Base-by-base conservation (phyloP, 441 rosid genomes). In the Populus hybrid region DNA sequence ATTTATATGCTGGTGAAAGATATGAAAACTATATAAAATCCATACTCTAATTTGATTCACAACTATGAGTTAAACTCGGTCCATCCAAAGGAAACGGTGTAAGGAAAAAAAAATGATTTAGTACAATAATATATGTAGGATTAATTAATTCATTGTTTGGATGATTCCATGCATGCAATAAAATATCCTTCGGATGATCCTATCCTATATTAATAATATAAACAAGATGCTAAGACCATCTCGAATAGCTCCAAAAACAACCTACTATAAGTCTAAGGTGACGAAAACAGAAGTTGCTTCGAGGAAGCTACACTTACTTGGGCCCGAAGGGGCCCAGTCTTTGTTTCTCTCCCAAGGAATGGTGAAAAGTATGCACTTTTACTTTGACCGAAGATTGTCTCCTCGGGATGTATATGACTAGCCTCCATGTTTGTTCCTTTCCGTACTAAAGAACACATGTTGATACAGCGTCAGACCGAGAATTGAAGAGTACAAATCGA, bases 371-470 rank as follows among this genome's bases (percentile, higher is more conserved):
- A 57, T 72, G 69, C 77, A 68, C 18, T 73, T 77, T 78, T 70
- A 69, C 83, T 84, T 78, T 87, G 88, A 84, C 86, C 80, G 14
- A 9, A 76, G 23, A 10, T 46, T 63, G 69, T 72, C 26, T 21
- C 66, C 9, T 67, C 77, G 18, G 68, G 69, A 69, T 80, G 66
- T 46, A 74, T 72, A 50, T 73, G 40, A 35, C 32, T 30, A 30
- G 32, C 32, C 5, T 8, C 0, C 20, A 5, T 30, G 32, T 30
- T 30, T 80, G 30, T 30, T 30, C 32, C 76, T 69, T 63, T 77
- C 36, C 76, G 35, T 24, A 2, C 61, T n/a, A n/a, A 59, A 8
- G 9, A n/a, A 1, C 65, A n/a, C 65, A 21, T 8, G 10, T n/a
- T 3, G 0, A 59, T 3, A 59, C 65, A 8, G 65, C 6, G 1